Conservation (phyloP, 1,284 basidiomycete species). For the Trichosporon ovoides region DNA sequence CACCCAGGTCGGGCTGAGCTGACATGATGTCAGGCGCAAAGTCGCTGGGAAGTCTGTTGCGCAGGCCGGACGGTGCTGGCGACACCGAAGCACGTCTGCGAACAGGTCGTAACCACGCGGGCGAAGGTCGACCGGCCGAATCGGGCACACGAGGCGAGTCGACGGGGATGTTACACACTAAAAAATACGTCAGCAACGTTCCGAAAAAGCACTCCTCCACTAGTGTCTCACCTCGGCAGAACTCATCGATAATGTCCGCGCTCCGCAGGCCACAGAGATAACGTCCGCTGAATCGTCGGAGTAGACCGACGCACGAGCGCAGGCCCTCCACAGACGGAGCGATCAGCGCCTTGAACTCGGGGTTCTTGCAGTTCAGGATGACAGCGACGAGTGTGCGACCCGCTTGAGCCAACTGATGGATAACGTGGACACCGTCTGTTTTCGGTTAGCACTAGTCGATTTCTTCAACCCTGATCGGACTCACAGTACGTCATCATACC, state of each 20-base stretch:
- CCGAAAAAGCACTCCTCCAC: not conserved
- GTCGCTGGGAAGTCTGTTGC: conserved; percentile 45
- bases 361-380: conserved; percentile 60
- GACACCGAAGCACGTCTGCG: conserved; percentile 55
- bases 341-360: conserved; percentile 59
- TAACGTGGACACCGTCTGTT: conserved; percentile 81
- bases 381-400: conserved; percentile 79
- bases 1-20: conserved; percentile 19
- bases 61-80: conserved; percentile 43
- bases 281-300: conserved; percentile 53
- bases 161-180: conserved; percentile 80
- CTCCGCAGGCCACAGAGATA: conserved; percentile 76
- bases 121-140: conserved; percentile 57
- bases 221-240: conserved; percentile 68
- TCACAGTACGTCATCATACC: conserved; percentile 88
- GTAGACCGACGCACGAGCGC: conserved; percentile 72
- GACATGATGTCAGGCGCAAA: conserved; percentile 33
- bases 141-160: conserved; percentile 55
- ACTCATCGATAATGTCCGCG: conserved; percentile 85
- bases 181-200: conserved; percentile 18
- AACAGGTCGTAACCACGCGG: conserved; percentile 79
- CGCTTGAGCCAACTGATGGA: conserved; percentile 84
- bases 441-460: not conserved
- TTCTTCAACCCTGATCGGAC: conserved; percentile 45
- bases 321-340: conserved; percentile 73